Evolutionary conservation across 73 alveolate genomes (phyloP), one percentile per base, ranked within the genome.

Genomic region (Tetrahymena thermophila): DNA sequence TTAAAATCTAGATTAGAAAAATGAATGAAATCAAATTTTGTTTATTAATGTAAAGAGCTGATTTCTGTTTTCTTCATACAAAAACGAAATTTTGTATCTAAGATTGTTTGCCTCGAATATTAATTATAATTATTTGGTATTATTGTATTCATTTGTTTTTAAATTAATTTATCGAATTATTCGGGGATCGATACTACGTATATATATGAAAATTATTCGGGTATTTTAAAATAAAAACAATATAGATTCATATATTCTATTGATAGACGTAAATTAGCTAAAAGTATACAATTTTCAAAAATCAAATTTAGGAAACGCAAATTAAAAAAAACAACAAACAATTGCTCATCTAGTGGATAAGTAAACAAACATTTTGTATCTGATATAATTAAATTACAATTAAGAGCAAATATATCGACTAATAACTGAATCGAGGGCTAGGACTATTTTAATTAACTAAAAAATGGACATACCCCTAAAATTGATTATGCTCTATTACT

Each of bases 151-250:
- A 71, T 71, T 71, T 15, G 6, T 71, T 71, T 71, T 71, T 71
- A 71, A 71, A 71, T 71, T 71, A 71, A 71, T n/a, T 71, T 4
- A 71, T 71, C 89, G 0, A 71, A 71, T 71, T 71, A 71, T 71
- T 71, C 89, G 89, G 89, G 89, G 89, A 71, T 71, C 37, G 89
- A 71, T 71, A 71, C 89, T 71, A 71, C 89, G 89, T 31, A 71
- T 71, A 71, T 28, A 71, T 71, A n/a, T 17, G 89, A 71, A 71
- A 31, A 71, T 71, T 71, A 71, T 71, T 71, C 89, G 89, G 89
- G 89, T 71, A 71, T 71, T 71, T 71, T 71, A 71, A 71, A 71
- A n/a, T 71, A n/a, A 71, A 25, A 71, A 28, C 17, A 71, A 71
- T 50, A 50, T 8, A 71, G 89, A 71, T 71, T 71, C 89, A 31